Conservation (phyloP, 2,329 filamentous ascomycete genomes). For the Rhexocercosporidium sp. region DNA sequence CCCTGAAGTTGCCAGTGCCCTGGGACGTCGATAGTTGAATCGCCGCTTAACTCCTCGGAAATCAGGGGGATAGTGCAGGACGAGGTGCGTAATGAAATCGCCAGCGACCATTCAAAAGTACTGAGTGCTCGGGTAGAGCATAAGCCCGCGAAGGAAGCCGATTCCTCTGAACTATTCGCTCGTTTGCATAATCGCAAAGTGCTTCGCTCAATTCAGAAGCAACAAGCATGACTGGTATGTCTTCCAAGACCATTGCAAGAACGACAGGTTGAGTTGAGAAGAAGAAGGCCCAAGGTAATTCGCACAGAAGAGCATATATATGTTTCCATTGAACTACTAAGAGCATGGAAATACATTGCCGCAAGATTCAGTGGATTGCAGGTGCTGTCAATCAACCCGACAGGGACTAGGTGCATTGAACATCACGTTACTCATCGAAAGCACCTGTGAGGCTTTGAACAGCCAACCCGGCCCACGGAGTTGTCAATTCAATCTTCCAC, state of each 20-base stretch:
- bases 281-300: background rate
- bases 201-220: background rate
- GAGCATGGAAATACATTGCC: background rate
- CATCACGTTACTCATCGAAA: background rate
- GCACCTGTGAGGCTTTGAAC: background rate
- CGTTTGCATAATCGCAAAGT: conserved; percentile 53
- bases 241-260: conserved; percentile 10
- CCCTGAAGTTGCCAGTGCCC: conserved; percentile 75
- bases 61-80: conserved; percentile 51
- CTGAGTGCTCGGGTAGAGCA: conserved; percentile 54
- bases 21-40: conserved; percentile 58
- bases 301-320: background rate
- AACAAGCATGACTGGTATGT: conserved; percentile 34
- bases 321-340: background rate
- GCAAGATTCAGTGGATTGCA: background rate
- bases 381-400: background rate
- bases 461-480: no score
- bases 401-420: background rate
- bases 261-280: background rate
- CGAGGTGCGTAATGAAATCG: conserved; percentile 57
- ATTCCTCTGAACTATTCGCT: conserved; percentile 58
- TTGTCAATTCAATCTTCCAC: background rate
- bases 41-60: conserved; percentile 33
- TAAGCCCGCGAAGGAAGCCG: conserved; percentile 58
- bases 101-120: conserved; percentile 62